Evolutionary conservation across 495 filamentous ascomycete genomes (phyloP).

Genomic region (Tuber calosporum): DNA sequence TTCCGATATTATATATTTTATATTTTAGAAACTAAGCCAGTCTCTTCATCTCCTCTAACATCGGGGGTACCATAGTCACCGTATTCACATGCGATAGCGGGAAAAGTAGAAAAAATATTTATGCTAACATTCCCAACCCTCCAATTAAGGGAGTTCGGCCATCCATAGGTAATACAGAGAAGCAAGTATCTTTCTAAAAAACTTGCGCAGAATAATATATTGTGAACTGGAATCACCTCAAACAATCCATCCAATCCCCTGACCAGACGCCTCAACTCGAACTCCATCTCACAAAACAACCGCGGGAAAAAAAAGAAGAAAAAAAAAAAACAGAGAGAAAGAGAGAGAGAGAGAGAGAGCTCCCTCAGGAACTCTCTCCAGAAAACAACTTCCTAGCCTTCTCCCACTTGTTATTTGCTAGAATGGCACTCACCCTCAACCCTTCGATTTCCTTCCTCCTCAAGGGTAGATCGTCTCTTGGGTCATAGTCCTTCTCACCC

Average conservation of each 20-base stretch:
- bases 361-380: neutral
- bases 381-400: neutral
- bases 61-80: no score
- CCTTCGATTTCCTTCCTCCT: neutral
- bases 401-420: neutral
- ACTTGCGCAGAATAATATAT: neutral
- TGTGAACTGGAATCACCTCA: neutral
- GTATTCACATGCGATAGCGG: no score
- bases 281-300: neutral
- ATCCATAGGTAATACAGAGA: neutral
- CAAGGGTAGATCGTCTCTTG: neutral
- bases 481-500: neutral
- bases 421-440: neutral
- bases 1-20: no score
- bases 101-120: no score
- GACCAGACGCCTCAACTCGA: neutral
- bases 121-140: no score
- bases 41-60: no score
- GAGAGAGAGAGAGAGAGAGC: no score
- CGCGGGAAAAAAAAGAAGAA: neutral
- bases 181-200: neutral
- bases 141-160: no score
- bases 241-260: neutral
- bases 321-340: no score
- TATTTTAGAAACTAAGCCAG: no score